Base-by-base conservation (phyloP, 2,329 filamentous ascomycete species). In the Rhexocercosporidium sp. region DNA sequence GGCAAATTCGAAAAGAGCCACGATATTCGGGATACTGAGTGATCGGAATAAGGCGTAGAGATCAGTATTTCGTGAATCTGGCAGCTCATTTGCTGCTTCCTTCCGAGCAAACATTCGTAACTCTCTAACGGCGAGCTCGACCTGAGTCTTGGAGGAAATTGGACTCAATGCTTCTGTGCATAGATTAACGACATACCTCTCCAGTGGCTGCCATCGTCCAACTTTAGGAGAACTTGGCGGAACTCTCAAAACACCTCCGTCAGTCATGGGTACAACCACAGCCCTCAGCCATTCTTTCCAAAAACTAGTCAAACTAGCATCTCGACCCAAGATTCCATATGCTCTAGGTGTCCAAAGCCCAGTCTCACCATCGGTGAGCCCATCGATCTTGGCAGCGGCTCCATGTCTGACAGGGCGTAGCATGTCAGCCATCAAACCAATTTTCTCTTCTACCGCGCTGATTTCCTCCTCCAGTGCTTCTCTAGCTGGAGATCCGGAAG, bases 261-360 rank as follows among this genome's bases (percentile, higher is more conserved):
- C 94, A 1, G 90, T 94, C 96, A 98, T 99, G 31, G 96, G 96
- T 25, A 97, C 93, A n/a, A 96, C 84, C 11, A 98, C 87, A 7
- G 95, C 94, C 79, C 93, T 91, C 57, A 99, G 86, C 96, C 96
- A 99, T 78, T 99, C 96, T 79, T 98, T 98, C 94, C 95, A 99
- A 81, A 99, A 98, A 37, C 89, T 88, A 71, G 94, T 94, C 80
- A 96, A 87, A 68, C 89, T 90, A 14, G 85, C 85, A 77, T 99
- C 96, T 69, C 92, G 87, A 39, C 96, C 96, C 69, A 99, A 84
- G 69, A 99, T 90, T 66, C 96, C 96, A 77, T 97, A 99, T 1
- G 95, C 94, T 71, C 96, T 87, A 20, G 96, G 96, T 60, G 93
- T 94, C 96, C 96, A 99, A 68, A 98, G 89, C 1, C 95, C 96